Percentiles rank a stretch among this genome's conserved stretches.
Conservation (phyloP, 768 basidiomycete species). For the Psilocybe tampanensis region DNA sequence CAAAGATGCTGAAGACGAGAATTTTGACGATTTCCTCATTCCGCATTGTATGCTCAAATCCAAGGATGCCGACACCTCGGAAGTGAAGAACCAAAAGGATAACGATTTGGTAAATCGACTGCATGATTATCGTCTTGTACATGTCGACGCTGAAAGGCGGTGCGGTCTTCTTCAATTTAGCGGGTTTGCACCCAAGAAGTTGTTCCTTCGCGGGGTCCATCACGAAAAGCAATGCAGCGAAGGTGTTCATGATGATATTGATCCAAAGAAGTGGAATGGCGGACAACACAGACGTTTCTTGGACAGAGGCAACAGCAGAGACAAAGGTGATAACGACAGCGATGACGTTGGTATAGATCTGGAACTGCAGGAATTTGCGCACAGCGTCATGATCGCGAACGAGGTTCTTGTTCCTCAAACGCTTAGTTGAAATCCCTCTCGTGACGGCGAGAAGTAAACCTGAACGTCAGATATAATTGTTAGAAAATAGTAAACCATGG, state of each 20-base stretch:
- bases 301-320: slow-evolving; percentile 77
- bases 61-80: slow-evolving; percentile 72
- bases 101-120: slow-evolving; percentile 84
- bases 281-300: slow-evolving; percentile 82
- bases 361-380: slow-evolving; percentile 97
- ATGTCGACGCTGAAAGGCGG: slow-evolving; percentile 92
- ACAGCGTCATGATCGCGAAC: slow-evolving; percentile 97
- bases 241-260: slow-evolving; percentile 99
- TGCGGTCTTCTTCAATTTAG: slow-evolving; percentile 82
- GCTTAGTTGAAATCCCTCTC: slow-evolving; percentile 94
- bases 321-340: slow-evolving; percentile 95
- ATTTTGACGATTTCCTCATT: slow-evolving; percentile 66
- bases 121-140: slow-evolving; percentile 95
- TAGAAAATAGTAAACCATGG: neutral
- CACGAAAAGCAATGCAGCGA: slow-evolving; percentile 95
- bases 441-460: slow-evolving; percentile 96
- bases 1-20: slow-evolving; percentile 97
- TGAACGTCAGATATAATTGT: slow-evolving; percentile 28
- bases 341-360: slow-evolving; percentile 91
- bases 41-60: slow-evolving; percentile 41
- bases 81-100: slow-evolving; percentile 92
- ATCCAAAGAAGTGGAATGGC: slow-evolving; percentile 99
- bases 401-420: slow-evolving; percentile 96
- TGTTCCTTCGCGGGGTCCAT: slow-evolving; percentile 89
- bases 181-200: slow-evolving; percentile 87